Conservation (phyloP, 2,329 filamentous ascomycete species). For the Dactylella cylindrospora region DNA sequence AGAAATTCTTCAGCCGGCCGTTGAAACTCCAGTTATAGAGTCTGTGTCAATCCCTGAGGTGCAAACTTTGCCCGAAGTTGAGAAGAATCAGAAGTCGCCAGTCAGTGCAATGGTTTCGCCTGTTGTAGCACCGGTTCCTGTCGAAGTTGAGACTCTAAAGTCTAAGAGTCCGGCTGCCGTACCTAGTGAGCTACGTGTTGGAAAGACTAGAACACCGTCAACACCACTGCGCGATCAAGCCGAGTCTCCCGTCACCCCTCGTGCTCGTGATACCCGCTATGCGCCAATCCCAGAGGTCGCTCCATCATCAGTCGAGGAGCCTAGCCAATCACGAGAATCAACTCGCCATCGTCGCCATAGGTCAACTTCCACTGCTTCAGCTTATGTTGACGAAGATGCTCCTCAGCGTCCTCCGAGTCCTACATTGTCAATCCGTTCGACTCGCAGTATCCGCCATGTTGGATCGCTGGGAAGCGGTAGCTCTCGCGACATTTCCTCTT, state of each 20-base stretch:
- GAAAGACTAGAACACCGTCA: slow-evolving; percentile 5
- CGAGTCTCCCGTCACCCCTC: slow-evolving; percentile 35
- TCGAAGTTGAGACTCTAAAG: neutral
- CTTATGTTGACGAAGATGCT: slow-evolving; percentile 33
- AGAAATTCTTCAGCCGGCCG: neutral
- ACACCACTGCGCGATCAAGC: slow-evolving; percentile 17
- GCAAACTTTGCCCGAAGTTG: neutral
- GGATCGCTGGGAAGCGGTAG: slow-evolving; percentile 13
- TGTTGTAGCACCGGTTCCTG: slow-evolving; percentile 1
- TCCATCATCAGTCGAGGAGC: slow-evolving; percentile 27
- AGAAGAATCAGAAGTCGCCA: slow-evolving; percentile 10
- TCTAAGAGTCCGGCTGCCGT: slow-evolving; percentile 21
- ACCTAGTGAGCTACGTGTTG: slow-evolving; percentile 26
- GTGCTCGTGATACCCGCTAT: slow-evolving; percentile 11
- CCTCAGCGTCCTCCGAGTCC: slow-evolving; percentile 25
- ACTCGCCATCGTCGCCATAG: slow-evolving; percentile 14
- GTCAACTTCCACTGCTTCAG: slow-evolving; percentile 26
- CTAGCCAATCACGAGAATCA: slow-evolving; percentile 15
- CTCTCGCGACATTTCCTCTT: too few relatives aligned
- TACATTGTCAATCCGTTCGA: slow-evolving; percentile 19
- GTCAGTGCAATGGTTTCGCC: slow-evolving; percentile 27
- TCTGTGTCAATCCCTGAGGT: slow-evolving; percentile 1
- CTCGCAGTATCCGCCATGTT: slow-evolving; percentile 23
- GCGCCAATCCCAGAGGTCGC: slow-evolving; percentile 17
- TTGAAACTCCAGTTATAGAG: neutral